Evolutionary conservation across 345 rosid genomes (phyloP).

Genomic region (Linum lewisii): DNA sequence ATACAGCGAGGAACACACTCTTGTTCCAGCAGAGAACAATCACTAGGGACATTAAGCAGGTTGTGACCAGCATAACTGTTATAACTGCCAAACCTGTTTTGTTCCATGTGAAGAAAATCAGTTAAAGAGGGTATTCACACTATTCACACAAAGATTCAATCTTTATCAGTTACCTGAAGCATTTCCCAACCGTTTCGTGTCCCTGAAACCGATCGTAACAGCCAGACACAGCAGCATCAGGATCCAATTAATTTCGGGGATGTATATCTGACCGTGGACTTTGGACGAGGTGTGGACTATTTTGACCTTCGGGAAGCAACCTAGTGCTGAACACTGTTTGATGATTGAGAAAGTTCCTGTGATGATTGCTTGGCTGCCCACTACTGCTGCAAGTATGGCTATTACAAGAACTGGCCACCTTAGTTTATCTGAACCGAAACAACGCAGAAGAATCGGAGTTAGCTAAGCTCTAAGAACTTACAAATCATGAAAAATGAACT

Average conservation of each 20-base stretch:
- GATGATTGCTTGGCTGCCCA: conserved; percentile 89
- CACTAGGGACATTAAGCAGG: conserved; percentile 91
- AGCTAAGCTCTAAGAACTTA: conserved; percentile 12
- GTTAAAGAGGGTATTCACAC: conserved; percentile 1
- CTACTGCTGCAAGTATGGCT: conserved; percentile 91
- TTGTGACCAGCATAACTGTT: conserved; percentile 96
- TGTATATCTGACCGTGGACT: conserved; percentile 89
- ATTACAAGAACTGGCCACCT: conserved; percentile 90
- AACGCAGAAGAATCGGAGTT: not conserved
- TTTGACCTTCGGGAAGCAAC: conserved; percentile 84
- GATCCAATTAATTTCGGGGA: conserved; percentile 90
- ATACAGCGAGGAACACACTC: conserved; percentile 52
- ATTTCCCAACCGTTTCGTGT: conserved; percentile 71
- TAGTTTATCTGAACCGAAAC: conserved; percentile 41
- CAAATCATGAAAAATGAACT: conserved; percentile 12
- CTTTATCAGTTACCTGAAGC: conserved; percentile 55
- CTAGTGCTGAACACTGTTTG: conserved; percentile 76
- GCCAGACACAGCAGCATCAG: conserved; percentile 84
- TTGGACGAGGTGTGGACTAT: conserved; percentile 82
- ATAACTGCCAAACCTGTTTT: conserved; percentile 91
- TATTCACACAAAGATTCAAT: not conserved
- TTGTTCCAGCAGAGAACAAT: conserved; percentile 92
- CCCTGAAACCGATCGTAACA: conserved; percentile 82
- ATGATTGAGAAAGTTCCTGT: conserved; percentile 90
- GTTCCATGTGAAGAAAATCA: not conserved